A percentile compares a stretch with the other conserved stretches of the same genome.
phyloP scores from a whole-genome alignment of 352 stramenopile species.

The Globisporangium acanthophoron region DNA sequence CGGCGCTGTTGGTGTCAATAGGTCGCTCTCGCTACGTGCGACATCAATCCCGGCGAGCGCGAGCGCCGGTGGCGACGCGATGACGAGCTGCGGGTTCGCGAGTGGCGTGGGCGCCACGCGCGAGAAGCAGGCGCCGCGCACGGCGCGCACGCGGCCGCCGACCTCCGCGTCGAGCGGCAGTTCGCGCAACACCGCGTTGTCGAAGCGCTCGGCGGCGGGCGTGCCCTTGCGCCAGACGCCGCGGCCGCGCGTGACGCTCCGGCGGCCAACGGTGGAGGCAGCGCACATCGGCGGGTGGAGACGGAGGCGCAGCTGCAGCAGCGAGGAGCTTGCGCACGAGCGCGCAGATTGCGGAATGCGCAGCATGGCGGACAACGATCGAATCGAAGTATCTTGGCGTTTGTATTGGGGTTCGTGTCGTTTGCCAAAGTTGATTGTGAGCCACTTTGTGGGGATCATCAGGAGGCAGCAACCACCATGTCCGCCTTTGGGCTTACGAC shows the following conservation, averaged over 20 bases:
- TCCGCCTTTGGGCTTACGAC: neutral
- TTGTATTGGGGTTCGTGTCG: neutral
- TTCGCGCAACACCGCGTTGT: constrained; percentile 61
- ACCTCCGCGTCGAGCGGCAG: constrained; percentile 53
- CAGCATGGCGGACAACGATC: no score
- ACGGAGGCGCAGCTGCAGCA: neutral
- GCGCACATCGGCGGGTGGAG: neutral
- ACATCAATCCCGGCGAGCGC: constrained; percentile 57
- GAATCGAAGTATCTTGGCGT: no score
- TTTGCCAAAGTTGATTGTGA: neutral
- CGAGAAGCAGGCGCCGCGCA: constrained; percentile 58
- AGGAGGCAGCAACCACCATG: neutral
- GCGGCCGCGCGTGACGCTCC: constrained; percentile 6
- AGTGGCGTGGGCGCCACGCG: constrained; percentile 57
- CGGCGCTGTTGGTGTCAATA: constrained; percentile 2
- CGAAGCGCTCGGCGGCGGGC: constrained; percentile 26
- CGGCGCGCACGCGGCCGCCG: constrained; percentile 46
- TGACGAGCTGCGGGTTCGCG: constrained; percentile 47
- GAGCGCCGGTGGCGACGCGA: constrained; percentile 44
- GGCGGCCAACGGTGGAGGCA: neutral
- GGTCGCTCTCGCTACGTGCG: neutral
- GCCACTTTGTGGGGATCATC: neutral
- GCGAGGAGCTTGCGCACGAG: neutral
- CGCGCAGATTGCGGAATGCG: neutral
- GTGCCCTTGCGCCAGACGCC: constrained; percentile 43